Base-by-base conservation (phyloP, 257 asterid genomes). In the Solanum chiquidenum region DNA sequence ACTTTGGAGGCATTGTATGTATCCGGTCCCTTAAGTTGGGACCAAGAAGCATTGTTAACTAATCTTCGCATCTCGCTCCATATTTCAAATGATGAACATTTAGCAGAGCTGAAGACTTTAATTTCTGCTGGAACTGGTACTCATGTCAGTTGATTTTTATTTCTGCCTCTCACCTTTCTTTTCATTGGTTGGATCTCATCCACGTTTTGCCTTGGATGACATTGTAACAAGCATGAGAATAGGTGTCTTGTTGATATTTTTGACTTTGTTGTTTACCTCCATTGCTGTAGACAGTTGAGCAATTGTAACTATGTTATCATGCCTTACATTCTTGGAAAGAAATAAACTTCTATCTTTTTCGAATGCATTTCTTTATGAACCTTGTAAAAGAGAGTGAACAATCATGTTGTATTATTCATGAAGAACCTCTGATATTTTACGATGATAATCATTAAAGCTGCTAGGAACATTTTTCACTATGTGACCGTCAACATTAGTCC, bases 21-120 rank as follows among this genome's bases (percentile, higher is more conserved):
- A 9, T 92, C 89, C 14, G 94, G 94, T 85, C 94, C 94, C 34
- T 88, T 92, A 87, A 92, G 93, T 87, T 92, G 94, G 94, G 94
- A 90, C 88, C 90, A 89, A 71, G 93, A 90, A 88, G 72, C 91
- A 62, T 76, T 92, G 92, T 87, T 92, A 62, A 90, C 94, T 76
- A 90, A 92, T 84, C 93, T 92, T 82, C 93, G 94, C 76, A 90
- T 90, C 76, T 89, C 89, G 23, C 94, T 92, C 84, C 91, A 92
- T 89, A 92, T 92, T 87, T 90, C 93, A 77, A 90, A 90, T 34
- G 94, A 92, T 83, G 94, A 92, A 87, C 94, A 92, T 87, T 90
- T 90, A 88, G 85, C 83, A 90, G 93, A 92, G 90, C 87, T 92
- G 87, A 89, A 90, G 89, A 90, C 88, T 72, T 89, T 90, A 89